Base-by-base conservation (phyloP, 2,329 filamentous ascomycete genomes). In the Lasiodiplodia hormozganensis region DNA sequence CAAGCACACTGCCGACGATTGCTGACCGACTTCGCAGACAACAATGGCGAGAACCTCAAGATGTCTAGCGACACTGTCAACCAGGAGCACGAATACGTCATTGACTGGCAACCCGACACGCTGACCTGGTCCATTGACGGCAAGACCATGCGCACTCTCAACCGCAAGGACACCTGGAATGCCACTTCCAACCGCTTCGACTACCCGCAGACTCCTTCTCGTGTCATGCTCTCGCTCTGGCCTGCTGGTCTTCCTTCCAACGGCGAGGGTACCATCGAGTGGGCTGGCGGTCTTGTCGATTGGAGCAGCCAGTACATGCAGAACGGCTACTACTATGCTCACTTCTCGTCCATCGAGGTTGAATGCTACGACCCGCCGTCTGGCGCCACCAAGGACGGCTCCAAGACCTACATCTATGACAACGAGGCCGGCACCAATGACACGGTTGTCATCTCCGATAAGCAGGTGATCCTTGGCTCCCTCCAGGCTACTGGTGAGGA, bases 181-280 rank as follows among this genome's bases (percentile, higher is more conserved):
- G 82, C 85, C 14, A 96, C 93, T 7, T 82, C 89, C 69, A 91
- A 94, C 80, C 89, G 90, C 80, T 99, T 90, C 86, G 85, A 91
- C 75, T 99, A 88, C 84, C 96, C 96, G 7, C 96, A 98, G 83
- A 96, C 94, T 0, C 96, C 96, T 4, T 83, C 94, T 18, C 92
- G 95, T 73, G 88, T 99, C 65, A 93, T 97, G 84, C 86, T 99
- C 62, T 98, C 96, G 18, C 89, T 99, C 76, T 99, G 96, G 96
- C 96, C 96, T 51, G 96, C 93, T 75, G 96, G 96, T 77, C 87
- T 92, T 57, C 82, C 88, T 11, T 86, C 85, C 76, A 97, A 97
- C 79, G 91, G 88, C 51, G 77, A 92, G 78, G 96, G 96, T 68
- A 98, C 96, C 40, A 87, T 97, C 72, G 85, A 90, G 66, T 99